These are phyloP conservation scores for Kodamaea laetipori DNA, from an alignment of 805 yeast genomes.

Conservation along the genomic window DNA sequence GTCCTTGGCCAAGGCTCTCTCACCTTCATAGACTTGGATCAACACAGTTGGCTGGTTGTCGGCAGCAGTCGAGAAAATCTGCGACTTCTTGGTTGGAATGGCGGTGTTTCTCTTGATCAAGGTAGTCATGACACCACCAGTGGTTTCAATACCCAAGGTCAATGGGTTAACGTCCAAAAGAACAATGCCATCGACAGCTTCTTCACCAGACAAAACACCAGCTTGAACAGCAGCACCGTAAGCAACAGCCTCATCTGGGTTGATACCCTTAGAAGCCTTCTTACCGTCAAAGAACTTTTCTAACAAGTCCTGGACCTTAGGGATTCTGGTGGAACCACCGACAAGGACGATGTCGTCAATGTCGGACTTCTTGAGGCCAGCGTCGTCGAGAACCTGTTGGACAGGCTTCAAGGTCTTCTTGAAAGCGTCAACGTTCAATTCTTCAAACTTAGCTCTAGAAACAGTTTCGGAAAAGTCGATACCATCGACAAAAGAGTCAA, in stretches of 20 bases:
- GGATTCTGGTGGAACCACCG: conserved; percentile 54
- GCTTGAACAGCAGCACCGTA: conserved; percentile 96
- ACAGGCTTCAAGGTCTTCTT: conserved; percentile 50
- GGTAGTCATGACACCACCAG: conserved; percentile 98
- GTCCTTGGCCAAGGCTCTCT: conserved; percentile 97
- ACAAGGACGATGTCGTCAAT: conserved; percentile 50
- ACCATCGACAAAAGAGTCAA: conserved; percentile 51
- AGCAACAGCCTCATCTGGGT: conserved; percentile 54
- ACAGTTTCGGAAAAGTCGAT: conserved; percentile 49
- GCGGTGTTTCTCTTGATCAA: conserved; percentile 99
- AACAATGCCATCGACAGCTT: conserved; percentile 92
- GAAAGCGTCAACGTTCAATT: conserved; percentile 47
- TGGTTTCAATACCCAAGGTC: conserved; percentile 99
- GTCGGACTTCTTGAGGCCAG: conserved; percentile 47
- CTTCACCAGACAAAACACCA: conserved; percentile 96
- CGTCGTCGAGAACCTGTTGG: conserved; percentile 48
- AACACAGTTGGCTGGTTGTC: conserved; percentile 99
- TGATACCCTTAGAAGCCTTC: conserved; percentile 50
- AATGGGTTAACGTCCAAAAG: conserved; percentile 97
- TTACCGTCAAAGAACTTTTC: conserved; percentile 49
- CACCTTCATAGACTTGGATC: conserved; percentile 99
- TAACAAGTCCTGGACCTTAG: conserved; percentile 51
- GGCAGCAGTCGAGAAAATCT: conserved; percentile 97
- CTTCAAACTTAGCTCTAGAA: conserved; percentile 52
- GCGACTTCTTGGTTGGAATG: conserved; percentile 98